Evolutionary conservation across 768 basidiomycete species (phyloP).

Genomic region (Rhodotorula toruloides): DNA sequence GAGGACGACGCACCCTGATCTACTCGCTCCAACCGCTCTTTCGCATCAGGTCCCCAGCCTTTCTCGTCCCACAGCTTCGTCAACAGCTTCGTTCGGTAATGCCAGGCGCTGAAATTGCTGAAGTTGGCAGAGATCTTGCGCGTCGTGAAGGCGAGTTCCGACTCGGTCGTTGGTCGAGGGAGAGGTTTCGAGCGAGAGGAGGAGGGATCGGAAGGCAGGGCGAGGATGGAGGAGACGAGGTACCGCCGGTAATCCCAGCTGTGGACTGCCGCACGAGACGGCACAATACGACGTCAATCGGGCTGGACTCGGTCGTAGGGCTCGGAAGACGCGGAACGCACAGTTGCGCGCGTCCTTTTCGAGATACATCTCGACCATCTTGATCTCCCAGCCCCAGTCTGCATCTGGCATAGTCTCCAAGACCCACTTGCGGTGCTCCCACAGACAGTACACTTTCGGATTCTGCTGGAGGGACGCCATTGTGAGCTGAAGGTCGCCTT

Average conservation of each 20-base stretch:
- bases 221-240: constrained; percentile 64
- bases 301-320: not conserved
- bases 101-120: constrained; percentile 98
- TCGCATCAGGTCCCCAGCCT: constrained; percentile 50
- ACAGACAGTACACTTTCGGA: constrained; percentile 97
- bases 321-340: constrained; percentile 44
- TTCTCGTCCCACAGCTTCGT: constrained; percentile 58
- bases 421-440: constrained; percentile 97
- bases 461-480: constrained; percentile 71
- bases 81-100: constrained; percentile 78
- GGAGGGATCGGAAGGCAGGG: constrained; percentile 40
- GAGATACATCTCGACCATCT: constrained; percentile 85
- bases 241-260: constrained; percentile 94
- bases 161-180: constrained; percentile 49
- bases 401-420: constrained; percentile 72
- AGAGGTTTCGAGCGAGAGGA: constrained; percentile 43
- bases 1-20: constrained; percentile 59
- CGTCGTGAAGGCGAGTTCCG: constrained; percentile 80
- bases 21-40: constrained; percentile 55
- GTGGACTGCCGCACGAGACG: constrained; percentile 57
- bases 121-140: constrained; percentile 89
- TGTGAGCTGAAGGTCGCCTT: constrained; percentile 72
- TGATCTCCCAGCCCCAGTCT: constrained; percentile 80
- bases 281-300: too few relatives aligned
- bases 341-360: constrained; percentile 89